Conservation (phyloP, 2,329 filamentous ascomycete genomes). For the Tolypocladium endophyticum region DNA sequence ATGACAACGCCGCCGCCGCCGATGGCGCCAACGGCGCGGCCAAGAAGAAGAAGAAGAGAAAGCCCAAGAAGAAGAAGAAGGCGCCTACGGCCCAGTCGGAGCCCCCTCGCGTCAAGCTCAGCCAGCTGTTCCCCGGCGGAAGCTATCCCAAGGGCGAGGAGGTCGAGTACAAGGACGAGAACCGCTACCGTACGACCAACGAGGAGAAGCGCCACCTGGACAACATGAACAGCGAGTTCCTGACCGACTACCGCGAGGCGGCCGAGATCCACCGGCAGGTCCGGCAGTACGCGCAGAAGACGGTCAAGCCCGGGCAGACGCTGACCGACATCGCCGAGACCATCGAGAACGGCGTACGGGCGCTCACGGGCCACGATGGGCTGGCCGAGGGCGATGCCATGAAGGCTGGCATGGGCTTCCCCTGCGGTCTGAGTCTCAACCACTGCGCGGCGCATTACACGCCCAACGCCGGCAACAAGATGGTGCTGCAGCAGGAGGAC, state of each 20-base stretch:
- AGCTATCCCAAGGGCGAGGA: constrained; percentile 69
- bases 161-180: constrained; percentile 67
- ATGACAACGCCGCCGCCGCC: constrained; percentile 23
- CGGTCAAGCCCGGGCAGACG: constrained; percentile 69
- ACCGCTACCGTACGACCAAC: constrained; percentile 64
- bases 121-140: constrained; percentile 62
- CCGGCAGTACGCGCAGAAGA: constrained; percentile 70
- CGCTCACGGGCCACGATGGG: constrained; percentile 65
- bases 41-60: constrained; percentile 57
- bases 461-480: constrained; percentile 77
- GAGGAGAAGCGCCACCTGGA: constrained; percentile 79
- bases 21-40: constrained; percentile 25
- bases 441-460: constrained; percentile 81
- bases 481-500: constrained; percentile 59
- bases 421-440: constrained; percentile 74
- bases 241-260: constrained; percentile 71
- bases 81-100: constrained; percentile 61
- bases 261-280: constrained; percentile 88
- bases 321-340: constrained; percentile 75
- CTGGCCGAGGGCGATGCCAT: constrained; percentile 69
- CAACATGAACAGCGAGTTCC: constrained; percentile 70
- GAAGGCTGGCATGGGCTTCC: constrained; percentile 76
- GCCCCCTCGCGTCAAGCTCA: constrained; percentile 62
- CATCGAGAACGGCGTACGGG: constrained; percentile 76
- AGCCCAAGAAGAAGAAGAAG: constrained; percentile 78